phyloP scores from a whole-genome alignment of 805 yeast genomes.

The Saccharomycopsis sp. region DNA sequence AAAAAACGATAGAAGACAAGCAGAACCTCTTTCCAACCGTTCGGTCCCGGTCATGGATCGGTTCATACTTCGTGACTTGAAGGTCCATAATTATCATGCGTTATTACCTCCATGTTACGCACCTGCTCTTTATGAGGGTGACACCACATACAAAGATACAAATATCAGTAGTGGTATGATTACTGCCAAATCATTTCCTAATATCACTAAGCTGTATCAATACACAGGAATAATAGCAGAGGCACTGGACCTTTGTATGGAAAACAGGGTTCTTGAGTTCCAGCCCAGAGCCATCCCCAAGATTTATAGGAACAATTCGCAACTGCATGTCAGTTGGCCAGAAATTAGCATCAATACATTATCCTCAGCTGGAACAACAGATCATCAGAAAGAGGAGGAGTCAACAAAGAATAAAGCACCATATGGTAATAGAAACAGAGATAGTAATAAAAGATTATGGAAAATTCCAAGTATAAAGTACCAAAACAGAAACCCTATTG shows the following conservation, averaged over 20 bases:
- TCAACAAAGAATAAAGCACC: slow-evolving; percentile 2
- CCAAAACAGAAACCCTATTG: background rate
- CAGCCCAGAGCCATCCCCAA: slow-evolving; percentile 3
- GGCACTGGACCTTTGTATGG: slow-evolving; percentile 41
- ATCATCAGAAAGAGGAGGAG: background rate
- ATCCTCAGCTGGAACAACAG: slow-evolving; percentile 3
- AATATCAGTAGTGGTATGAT: background rate
- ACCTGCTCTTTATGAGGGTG: background rate
- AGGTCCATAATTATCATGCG: background rate
- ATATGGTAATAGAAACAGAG: background rate
- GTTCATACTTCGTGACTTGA: background rate
- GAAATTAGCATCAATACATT: background rate
- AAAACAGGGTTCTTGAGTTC: slow-evolving; percentile 37
- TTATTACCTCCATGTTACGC: background rate
- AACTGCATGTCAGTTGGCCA: background rate
- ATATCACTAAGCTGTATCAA: background rate
- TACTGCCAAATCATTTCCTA: background rate
- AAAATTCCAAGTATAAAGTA: background rate
- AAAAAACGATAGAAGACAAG: too few species aligned
- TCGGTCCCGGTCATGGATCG: background rate
- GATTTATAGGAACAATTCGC: background rate
- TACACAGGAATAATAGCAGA: slow-evolving; percentile 40
- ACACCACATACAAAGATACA: background rate
- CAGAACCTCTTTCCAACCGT: too few species aligned
- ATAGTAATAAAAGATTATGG: too few species aligned